phyloP scores from a whole-genome alignment of 1,284 basidiomycete genomes.

The Somion occarium region DNA sequence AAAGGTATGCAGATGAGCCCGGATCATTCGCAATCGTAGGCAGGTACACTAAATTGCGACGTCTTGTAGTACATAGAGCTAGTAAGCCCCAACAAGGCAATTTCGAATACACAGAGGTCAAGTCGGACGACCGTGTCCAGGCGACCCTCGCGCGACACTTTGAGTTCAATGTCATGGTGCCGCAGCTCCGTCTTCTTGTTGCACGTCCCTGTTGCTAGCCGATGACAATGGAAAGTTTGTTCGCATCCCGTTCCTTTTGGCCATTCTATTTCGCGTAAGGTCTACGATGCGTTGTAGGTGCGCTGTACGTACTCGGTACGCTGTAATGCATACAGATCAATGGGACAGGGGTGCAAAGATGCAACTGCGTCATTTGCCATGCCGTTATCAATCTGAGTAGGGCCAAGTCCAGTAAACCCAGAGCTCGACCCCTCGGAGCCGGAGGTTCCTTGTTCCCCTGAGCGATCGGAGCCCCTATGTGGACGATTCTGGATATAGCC shows the following conservation, averaged over 20 bases:
- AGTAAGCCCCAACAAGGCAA: neutral
- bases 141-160: neutral
- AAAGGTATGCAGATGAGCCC: neutral
- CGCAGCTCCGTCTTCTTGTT: constrained; percentile 1
- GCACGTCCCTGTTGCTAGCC: neutral
- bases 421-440: neutral
- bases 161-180: constrained; percentile 5
- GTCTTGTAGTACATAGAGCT: neutral
- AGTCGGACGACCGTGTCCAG: neutral
- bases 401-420: neutral
- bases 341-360: neutral
- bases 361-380: neutral
- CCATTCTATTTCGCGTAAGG: neutral
- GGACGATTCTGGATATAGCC: neutral
- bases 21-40: neutral
- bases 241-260: neutral
- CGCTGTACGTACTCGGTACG: neutral
- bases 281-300: neutral
- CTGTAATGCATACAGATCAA: neutral
- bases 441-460: neutral
- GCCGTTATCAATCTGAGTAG: too few relatives aligned
- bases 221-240: neutral
- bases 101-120: neutral
- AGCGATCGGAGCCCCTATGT: neutral
- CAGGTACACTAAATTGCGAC: neutral